Conservation (phyloP, 2,329 filamentous ascomycete genomes). For the Scytalidium lignicola region DNA sequence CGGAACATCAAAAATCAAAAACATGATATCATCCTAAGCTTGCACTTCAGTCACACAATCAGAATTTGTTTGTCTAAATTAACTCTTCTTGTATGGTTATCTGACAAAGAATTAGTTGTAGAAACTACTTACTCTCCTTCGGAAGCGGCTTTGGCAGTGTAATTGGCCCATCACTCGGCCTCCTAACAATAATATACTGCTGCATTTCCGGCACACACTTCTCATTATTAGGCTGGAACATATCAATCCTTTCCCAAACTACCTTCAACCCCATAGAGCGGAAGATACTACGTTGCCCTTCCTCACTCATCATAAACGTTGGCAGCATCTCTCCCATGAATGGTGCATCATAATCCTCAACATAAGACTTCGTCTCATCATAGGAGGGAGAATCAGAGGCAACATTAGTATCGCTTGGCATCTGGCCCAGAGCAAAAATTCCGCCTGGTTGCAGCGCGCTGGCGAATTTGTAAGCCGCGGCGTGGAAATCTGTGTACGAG, state of each 20-base stretch:
- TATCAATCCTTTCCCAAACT: slow-evolving; percentile 16
- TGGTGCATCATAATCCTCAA: slow-evolving; percentile 17
- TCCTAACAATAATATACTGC: slow-evolving; percentile 11
- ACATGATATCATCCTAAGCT: too few relatives aligned
- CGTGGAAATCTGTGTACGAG: slow-evolving; percentile 22
- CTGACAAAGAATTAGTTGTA: too few relatives aligned
- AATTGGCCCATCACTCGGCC: slow-evolving; percentile 1
- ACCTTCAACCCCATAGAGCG: slow-evolving; percentile 19
- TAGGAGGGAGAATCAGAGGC: slow-evolving; percentile 7
- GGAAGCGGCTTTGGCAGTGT: slow-evolving; percentile 5
- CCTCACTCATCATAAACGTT: slow-evolving; percentile 17
- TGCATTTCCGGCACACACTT: slow-evolving; percentile 10
- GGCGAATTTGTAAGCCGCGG: slow-evolving; percentile 18
- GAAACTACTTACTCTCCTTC: neutral
- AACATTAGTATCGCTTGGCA: slow-evolving; percentile 18
- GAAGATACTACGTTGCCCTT: slow-evolving; percentile 16
- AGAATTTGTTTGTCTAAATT: too few relatives aligned
- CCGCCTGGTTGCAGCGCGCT: slow-evolving; percentile 19
- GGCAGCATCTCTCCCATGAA: slow-evolving; percentile 20
- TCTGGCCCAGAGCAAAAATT: slow-evolving; percentile 23
- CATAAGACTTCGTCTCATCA: slow-evolving; percentile 25
- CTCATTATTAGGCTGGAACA: slow-evolving; percentile 17
- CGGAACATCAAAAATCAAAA: too few relatives aligned
- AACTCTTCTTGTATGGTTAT: too few relatives aligned
- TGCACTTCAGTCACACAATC: too few relatives aligned